phyloP scores from a whole-genome alignment of 805 yeast genomes.

The Yarrowia divulgata region DNA sequence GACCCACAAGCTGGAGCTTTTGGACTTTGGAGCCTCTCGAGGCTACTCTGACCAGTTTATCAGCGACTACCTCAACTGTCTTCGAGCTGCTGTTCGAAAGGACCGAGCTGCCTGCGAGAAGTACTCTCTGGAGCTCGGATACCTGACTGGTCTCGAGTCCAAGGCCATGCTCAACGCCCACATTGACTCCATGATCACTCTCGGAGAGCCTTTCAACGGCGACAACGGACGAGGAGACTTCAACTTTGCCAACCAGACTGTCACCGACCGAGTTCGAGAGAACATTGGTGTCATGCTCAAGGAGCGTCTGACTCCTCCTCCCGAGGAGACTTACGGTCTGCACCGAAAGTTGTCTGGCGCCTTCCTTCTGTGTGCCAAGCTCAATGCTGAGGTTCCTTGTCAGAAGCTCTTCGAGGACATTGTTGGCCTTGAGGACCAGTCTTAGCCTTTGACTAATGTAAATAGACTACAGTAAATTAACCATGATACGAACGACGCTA shows the following conservation, averaged over 20 bases:
- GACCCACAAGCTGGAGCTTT: conserved; percentile 77
- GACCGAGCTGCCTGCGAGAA: conserved; percentile 70
- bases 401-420: conserved; percentile 76
- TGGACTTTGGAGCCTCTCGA: conserved; percentile 96
- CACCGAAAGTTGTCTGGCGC: conserved; percentile 96
- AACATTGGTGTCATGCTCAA: conserved; percentile 89
- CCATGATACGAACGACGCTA: not conserved
- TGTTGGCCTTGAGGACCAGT: conserved; percentile 56
- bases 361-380: conserved; percentile 83
- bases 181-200: conserved; percentile 83
- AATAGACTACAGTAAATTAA: conserved; percentile 28
- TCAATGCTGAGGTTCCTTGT: conserved; percentile 84
- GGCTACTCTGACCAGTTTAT: conserved; percentile 75
- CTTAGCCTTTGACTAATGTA: conserved; percentile 4
- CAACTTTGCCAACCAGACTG: conserved; percentile 84
- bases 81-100: conserved; percentile 74
- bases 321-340: conserved; percentile 96
- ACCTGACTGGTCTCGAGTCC: conserved; percentile 89
- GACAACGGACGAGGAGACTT: conserved; percentile 59
- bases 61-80: conserved; percentile 67
- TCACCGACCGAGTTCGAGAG: conserved; percentile 88
- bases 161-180: conserved; percentile 90
- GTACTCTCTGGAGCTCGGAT: conserved; percentile 78
- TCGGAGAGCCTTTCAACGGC: conserved; percentile 88
- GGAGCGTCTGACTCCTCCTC: conserved; percentile 94